These are phyloP conservation scores for Candida stauntonica DNA, from an alignment of 805 yeast species.

Conservation along the genomic window DNA sequence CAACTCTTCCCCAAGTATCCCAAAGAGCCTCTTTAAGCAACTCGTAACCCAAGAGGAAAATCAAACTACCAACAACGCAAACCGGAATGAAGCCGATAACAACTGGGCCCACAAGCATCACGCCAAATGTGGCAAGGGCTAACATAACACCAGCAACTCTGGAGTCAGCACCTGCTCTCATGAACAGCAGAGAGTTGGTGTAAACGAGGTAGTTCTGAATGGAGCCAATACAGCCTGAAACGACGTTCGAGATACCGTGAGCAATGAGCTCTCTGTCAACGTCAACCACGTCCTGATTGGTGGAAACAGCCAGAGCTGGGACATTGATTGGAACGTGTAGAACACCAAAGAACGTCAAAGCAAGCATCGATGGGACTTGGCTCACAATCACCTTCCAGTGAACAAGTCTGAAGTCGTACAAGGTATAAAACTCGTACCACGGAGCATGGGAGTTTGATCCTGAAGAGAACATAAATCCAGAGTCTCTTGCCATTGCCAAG, in stretches of 20 bases:
- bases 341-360: slow-evolving; percentile 92
- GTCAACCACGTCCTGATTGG: slow-evolving; percentile 76
- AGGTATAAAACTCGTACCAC: slow-evolving; percentile 84
- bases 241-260: slow-evolving; percentile 85
- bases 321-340: slow-evolving; percentile 96
- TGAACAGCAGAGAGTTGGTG: slow-evolving; percentile 87
- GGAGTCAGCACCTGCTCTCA: slow-evolving; percentile 91
- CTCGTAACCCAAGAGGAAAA: slow-evolving; percentile 88
- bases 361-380: slow-evolving; percentile 90
- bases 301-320: slow-evolving; percentile 91
- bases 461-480: slow-evolving; percentile 78
- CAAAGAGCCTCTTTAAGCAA: slow-evolving; percentile 77
- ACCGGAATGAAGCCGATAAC: slow-evolving; percentile 94
- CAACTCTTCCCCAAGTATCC: slow-evolving; percentile 78
- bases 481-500: slow-evolving; percentile 54
- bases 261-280: slow-evolving; percentile 93
- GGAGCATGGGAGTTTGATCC: slow-evolving; percentile 44
- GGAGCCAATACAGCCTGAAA: slow-evolving; percentile 81
- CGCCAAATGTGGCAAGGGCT: slow-evolving; percentile 72
- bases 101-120: slow-evolving; percentile 86
- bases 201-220: slow-evolving; percentile 94
- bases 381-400: slow-evolving; percentile 65
- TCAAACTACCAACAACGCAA: slow-evolving; percentile 91
- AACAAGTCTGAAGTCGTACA: slow-evolving; percentile 67
- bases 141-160: slow-evolving; percentile 86